Base-by-base conservation (phyloP, 73 alveolate species). In the Paramecium sonneborni region DNA sequence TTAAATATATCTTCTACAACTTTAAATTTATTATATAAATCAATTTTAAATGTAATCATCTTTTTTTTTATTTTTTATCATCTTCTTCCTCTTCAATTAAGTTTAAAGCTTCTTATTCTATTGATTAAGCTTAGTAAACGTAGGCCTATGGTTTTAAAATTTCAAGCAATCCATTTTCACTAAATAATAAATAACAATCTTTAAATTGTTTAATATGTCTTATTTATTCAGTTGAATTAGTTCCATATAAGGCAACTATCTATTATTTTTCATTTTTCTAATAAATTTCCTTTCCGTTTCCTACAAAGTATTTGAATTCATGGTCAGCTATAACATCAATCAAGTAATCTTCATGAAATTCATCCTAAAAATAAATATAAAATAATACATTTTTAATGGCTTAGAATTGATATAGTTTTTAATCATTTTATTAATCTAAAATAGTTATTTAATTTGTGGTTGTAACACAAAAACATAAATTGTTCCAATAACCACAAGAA, bases 401-500 rank as follows among this genome's bases (percentile, higher is more conserved):
- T 37, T 79, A 20, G 28, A 79, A 79, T 7, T 38, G 23, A 79
- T 23, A 21, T 3, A 79, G 52, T 44, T 79, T 79, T 44, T 79
- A 15, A 39, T 79, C 90, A 21, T 38, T 39, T 46, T 43, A 18
- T 39, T 20, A 18, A 44, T 79, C 90, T 24, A 79, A 6, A 8
- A 79, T 79, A 0, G 74, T 34, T 10, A 79, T 79, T 39, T 79
- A 21, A 79, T 79, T 38, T 21, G 90, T 79, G 8, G 90, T 79
- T 79, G 90, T 30, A 9, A 79, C 90, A 79, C 76, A 79, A 79
- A 15, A 79, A 24, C 72, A 44, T 39, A 79, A 46, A 79, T 38
- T 23, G 18, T 39, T 39, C 90, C 90, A 79, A 28, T 88, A 88
- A 8, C 94, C 94, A 28, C 94, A 88, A 7, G 88, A 56, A 44